phyloP scores from a whole-genome alignment of 768 basidiomycete species.

The Macrolepiota dolichaula region DNA sequence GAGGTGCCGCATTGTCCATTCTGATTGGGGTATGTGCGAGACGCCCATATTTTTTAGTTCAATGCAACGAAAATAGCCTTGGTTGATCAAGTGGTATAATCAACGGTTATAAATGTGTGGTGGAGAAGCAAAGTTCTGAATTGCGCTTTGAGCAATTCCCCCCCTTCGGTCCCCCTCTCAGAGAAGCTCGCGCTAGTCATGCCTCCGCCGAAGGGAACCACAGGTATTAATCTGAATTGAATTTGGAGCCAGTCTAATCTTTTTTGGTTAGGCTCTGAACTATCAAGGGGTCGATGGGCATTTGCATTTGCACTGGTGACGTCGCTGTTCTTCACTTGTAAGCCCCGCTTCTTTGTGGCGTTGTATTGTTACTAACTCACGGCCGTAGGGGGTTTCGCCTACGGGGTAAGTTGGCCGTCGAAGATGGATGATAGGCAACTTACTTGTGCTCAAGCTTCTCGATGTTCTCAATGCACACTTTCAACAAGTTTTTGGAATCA shows the following conservation, averaged over 20 bases:
- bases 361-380: neutral
- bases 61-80: conserved; percentile 1
- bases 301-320: conserved; percentile 70
- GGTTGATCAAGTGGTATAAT: neutral
- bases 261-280: conserved; percentile 32
- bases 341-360: conserved; percentile 16
- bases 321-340: conserved; percentile 73
- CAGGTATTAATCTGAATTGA: conserved; percentile 26
- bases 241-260: neutral
- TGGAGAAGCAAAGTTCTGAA: neutral
- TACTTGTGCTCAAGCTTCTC: conserved; percentile 42
- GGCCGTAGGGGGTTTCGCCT: conserved; percentile 60
- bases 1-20: neutral
- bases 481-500: conserved; percentile 64
- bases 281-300: conserved; percentile 42
- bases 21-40: conserved; percentile 2
- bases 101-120: conserved; percentile 5
- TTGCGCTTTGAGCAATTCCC: neutral
- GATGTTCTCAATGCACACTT: conserved; percentile 74
- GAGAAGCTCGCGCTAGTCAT: conserved; percentile 19
- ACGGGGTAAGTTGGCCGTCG: conserved; percentile 41
- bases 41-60: neutral
- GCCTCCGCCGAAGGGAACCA: conserved; percentile 37
- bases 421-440: neutral
- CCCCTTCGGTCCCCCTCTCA: neutral